Conservation (phyloP, 345 rosid genomes). For the Gossypioides kirkii region DNA sequence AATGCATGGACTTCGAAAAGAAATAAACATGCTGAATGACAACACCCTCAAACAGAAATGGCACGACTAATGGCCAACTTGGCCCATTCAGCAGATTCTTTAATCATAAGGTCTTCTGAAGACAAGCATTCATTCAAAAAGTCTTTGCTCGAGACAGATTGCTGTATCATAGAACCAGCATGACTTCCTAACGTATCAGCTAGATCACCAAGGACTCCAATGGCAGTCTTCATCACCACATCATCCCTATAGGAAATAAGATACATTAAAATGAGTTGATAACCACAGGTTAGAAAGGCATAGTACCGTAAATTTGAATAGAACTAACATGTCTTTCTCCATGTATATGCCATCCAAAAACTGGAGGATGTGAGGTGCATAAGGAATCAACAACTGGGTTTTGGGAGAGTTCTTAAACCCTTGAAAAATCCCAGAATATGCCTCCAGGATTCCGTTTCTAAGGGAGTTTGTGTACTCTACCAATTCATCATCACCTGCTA, state of each 20-base stretch:
- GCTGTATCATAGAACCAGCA: conserved; percentile 69
- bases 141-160: conserved; percentile 63
- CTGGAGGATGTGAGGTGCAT: conserved; percentile 64
- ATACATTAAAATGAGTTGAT: not conserved
- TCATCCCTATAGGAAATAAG: conserved; percentile 47
- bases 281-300: not conserved
- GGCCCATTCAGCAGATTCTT: conserved; percentile 72
- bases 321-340: conserved; percentile 73
- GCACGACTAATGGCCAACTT: conserved; percentile 70
- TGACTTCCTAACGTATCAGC: conserved; percentile 76
- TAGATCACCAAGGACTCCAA: conserved; percentile 73
- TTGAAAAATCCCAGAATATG: conserved; percentile 73
- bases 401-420: conserved; percentile 73
- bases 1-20: conserved; percentile 40
- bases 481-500: conserved; percentile 67
- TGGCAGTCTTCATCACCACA: conserved; percentile 71
- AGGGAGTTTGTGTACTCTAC: conserved; percentile 62
- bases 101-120: conserved; percentile 64
- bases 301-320: not conserved
- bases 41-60: conserved; percentile 58
- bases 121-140: conserved; percentile 69
- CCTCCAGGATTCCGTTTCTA: conserved; percentile 71
- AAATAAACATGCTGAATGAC: conserved; percentile 16
- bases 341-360: conserved; percentile 73
- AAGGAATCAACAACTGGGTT: conserved; percentile 64